Percentiles rank a stretch among this genome's conserved stretches.
phyloP scores from a whole-genome alignment of 768 basidiomycete genomes.

The Sporobolomyces phaffii region DNA sequence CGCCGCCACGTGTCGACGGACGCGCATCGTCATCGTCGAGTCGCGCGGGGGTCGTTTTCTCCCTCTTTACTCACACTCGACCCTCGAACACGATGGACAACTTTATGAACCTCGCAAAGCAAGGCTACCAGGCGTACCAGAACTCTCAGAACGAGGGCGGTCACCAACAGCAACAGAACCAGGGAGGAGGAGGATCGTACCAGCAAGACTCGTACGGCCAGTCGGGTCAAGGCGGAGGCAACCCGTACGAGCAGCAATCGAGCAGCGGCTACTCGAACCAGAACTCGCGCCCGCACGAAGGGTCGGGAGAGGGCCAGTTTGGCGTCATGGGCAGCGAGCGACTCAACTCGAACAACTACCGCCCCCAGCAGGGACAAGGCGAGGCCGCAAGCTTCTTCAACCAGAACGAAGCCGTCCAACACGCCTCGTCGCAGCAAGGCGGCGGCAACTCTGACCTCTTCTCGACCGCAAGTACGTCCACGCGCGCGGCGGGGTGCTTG shows the following conservation, averaged over 20 bases:
- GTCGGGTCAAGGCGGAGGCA: not conserved
- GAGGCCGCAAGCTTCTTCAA: conserved; percentile 7
- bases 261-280: not conserved
- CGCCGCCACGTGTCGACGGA: too few species aligned
- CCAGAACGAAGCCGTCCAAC: conserved; percentile 10
- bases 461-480: conserved; percentile 8
- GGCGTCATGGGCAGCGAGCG: conserved; percentile 13
- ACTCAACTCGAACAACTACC: conserved; percentile 20
- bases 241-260: not conserved
- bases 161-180: conserved; percentile 3
- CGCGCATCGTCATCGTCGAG: too few species aligned
- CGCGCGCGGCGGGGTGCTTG: too few species aligned
- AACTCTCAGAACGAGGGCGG: conserved; percentile 3
- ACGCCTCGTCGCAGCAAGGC: conserved; percentile 8
- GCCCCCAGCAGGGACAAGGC: not conserved
- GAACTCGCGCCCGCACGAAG: conserved; percentile 1
- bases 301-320: conserved; percentile 15
- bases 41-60: not conserved
- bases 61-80: not conserved
- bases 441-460: conserved; percentile 22
- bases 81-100: conserved; percentile 8
- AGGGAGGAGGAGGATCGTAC: not conserved
- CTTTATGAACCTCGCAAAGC: conserved; percentile 22
- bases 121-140: conserved; percentile 21
- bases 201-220: conserved; percentile 14